A percentile compares a stretch with the other conserved stretches of the same genome.
Evolutionary conservation across 2,329 filamentous ascomycete species (phyloP).

Genomic region (Capronia coronata): DNA sequence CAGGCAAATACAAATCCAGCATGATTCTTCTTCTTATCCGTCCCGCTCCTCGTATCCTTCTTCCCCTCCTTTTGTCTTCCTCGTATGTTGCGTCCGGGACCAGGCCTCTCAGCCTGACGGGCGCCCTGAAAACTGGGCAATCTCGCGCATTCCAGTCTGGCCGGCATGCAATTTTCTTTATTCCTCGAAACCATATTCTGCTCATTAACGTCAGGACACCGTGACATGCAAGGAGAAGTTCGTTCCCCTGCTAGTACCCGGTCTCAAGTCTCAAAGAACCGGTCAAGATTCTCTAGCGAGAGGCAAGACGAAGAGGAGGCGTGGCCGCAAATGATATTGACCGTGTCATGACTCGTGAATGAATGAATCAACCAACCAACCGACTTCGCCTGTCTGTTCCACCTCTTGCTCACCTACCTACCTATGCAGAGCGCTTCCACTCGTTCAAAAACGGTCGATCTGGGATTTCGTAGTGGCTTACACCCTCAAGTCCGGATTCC

Average conservation of each 20-base stretch:
- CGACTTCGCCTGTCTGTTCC: no score
- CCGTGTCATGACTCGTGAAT: background rate
- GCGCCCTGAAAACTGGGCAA: background rate
- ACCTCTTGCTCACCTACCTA: no score
- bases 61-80: background rate
- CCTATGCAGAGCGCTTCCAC: no score
- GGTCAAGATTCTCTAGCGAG: no score
- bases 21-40: background rate
- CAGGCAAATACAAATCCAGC: no score
- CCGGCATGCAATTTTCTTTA: conserved; percentile 14
- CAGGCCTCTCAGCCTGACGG: background rate
- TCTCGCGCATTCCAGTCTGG: conserved; percentile 19
- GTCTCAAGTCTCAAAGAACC: no score
- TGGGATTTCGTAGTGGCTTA: no score
- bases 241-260: background rate
- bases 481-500: no score
- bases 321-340: no score
- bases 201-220: conserved; percentile 11
- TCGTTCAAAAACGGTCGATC: no score
- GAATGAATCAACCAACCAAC: no score
- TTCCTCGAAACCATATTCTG: background rate
- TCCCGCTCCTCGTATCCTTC: background rate
- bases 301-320: no score
- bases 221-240: conserved; percentile 15
- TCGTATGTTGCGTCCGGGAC: background rate